Base-by-base conservation (phyloP, 139 green algal genomes). In the Gonium pectorale region DNA sequence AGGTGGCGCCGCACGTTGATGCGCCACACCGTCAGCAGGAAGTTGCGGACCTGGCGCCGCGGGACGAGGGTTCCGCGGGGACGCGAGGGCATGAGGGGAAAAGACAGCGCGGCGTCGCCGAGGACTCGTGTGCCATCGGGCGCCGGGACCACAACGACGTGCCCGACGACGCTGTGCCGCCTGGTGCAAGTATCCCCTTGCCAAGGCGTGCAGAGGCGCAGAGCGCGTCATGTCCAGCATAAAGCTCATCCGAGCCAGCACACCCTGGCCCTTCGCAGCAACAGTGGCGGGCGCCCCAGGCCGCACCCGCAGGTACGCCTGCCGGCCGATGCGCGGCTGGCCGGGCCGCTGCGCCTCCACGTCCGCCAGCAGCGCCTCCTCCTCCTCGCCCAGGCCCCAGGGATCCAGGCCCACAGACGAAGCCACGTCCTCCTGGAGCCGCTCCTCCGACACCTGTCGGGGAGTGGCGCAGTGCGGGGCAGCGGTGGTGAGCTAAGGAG, bases 21-120 rank as follows among this genome's bases (percentile, higher is more conserved):
- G 2, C 91, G 90, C 92, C 92, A 94, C 49, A 75, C 79, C 26
- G 91, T 80, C 54, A 94, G 60, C 43, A 95, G 66, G 49, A 90
- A 80, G 88, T 98, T 98, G 56, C 95, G 89, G 21, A 96, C 89
- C 87, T 95, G 88, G 21, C 1, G 11, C 27, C 33, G 9, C n/a
- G n/a, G n/a, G n/a, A n/a, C n/a, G n/a, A n/a, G n/a, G n/a, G n/a
- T n/a, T n/a, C n/a, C n/a, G n/a, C n/a, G n/a, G n/a, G n/a, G n/a
- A n/a, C n/a, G n/a, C n/a, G n/a, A n/a, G n/a, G n/a, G n/a, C n/a
- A n/a, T n/a, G n/a, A n/a, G n/a, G n/a, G n/a, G n/a, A n/a, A n/a
- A n/a, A n/a, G n/a, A n/a, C n/a, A n/a, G n/a, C n/a, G n/a, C n/a
- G n/a, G n/a, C n/a, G n/a, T n/a, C n/a, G n/a, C n/a, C n/a, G n/a